Base-by-base conservation (phyloP, 257 asterid species). In the Solanum piurae region DNA sequence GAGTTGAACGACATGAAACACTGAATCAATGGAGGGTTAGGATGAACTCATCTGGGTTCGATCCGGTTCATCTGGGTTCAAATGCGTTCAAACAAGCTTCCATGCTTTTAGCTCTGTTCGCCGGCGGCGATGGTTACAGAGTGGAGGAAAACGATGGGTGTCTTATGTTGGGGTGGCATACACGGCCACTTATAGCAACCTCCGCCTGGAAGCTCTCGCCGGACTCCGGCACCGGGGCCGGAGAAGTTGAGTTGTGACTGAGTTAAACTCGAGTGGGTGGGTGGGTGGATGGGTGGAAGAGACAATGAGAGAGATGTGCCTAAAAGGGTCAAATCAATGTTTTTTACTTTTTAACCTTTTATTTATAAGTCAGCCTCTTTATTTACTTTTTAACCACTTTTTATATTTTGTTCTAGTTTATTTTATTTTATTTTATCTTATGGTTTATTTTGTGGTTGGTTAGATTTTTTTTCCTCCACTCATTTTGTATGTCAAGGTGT, bases 1-100 rank as follows among this genome's bases (percentile, higher is more conserved):
- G 99, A 49, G 92, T 94, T 6, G 99, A 96, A 91, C 89, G 99
- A 0, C 98, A 96, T 90, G 99, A 96, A 89, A 91, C 97, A 13
- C 89, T 95, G 90, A 85, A 83, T 18, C 98, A 91, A 94, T 96
- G 99, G 99, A 91, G 98, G 11, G 83, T 64, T 34, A 74, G 98
- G 91, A 62, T 96, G 95, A 89, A 44, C 82, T 84, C 94, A 73
- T 88, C 93, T 58, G 98, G 98, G 86, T 96, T 95, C 66, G 91
- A 91, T 37, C 92, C 96, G 80, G 98, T 91, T 77, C 97, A 92
- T 40, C 74, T 95, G 74, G 98, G 99, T 0, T 96, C 99, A 7
- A 93, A 95, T 92, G 99, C 98, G 40, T 96, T 91, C 92, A 94
- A 95, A 90, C 98, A 95, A 88, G 99, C 99, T 2, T 94, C 97